Base-by-base conservation (phyloP, 352 stramenopile species). In the Globisporangium ultimum region DNA sequence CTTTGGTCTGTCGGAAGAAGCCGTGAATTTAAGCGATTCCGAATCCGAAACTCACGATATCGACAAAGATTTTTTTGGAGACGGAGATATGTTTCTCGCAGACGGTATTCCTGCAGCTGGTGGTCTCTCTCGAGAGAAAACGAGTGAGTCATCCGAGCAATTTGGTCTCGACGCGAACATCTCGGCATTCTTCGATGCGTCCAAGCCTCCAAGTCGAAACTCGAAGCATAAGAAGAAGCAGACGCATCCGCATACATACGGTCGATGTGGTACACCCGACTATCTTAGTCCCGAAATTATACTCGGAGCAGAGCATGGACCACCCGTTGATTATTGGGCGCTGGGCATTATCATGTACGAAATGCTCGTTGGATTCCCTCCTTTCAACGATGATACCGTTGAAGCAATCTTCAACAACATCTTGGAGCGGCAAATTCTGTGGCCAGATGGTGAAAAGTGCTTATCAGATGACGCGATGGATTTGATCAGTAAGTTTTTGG, bases 261-360 rank as follows among this genome's bases (percentile, higher is more conserved):
- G 88, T 10, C 76, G 82, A 21, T 92, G 87, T 28, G 89, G 89
- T 0, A 97, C 88, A 18, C 89, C 89, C 0, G 87, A 96, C 55
- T 97, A 97, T 48, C 55, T 96, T 48, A 91, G 87, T 34, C 89
- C 89, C 10, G 89, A 97, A 71, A 95, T 97, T 66, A 83, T 97
- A 50, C 68, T 87, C 7, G 70, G 81, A 3, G 59, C 75, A 2
- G 68, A 74, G 20, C 87, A 96, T 48, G 87, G 82, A 2, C 81
- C 84, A 3, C 74, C 84, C 7, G 89, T 95, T 17, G 89, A 97
- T 43, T 97, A 89, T 41, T 97, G 89, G 89, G 86, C 85, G 4
- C 74, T 96, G 9, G 89, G 89, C n/a, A 85, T 97, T n/a, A 95
- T 97, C 36, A 43, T 97, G 36, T 95, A 93, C 68, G 86, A 95